Conservation (phyloP, 305 asterid species). For the Lippia alba region DNA sequence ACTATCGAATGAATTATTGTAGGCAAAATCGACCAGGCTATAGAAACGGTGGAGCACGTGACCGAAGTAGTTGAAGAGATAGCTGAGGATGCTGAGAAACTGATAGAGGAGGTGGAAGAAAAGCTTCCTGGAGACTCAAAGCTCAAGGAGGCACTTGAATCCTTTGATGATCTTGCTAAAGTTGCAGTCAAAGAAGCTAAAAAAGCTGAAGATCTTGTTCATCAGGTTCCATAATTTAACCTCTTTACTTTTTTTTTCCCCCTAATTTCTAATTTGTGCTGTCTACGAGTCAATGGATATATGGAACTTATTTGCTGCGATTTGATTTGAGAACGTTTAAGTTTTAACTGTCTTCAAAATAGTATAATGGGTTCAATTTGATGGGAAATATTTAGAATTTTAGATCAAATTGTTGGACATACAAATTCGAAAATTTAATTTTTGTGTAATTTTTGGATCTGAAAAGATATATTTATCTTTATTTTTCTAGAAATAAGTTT, state of each 20-base stretch:
- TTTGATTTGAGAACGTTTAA: too few species aligned
- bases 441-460: too few species aligned
- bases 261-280: too few species aligned
- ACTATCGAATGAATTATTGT: neutral
- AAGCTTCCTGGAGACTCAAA: slow-evolving; percentile 51
- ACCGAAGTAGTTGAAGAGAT: slow-evolving; percentile 51
- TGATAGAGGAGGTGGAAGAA: slow-evolving; percentile 49
- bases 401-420: too few species aligned
- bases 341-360: too few species aligned
- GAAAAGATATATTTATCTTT: too few species aligned
- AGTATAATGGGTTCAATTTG: too few species aligned
- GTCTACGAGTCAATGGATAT: neutral
- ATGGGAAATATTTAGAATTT: too few species aligned
- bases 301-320: neutral
- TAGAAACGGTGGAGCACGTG: slow-evolving; percentile 46
- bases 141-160: slow-evolving; percentile 39
- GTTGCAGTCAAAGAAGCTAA: slow-evolving; percentile 41
- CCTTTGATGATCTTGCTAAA: slow-evolving; percentile 43
- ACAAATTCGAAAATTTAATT: too few species aligned
- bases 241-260: neutral
- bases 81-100: slow-evolving; percentile 49
- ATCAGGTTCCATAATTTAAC: slow-evolving; percentile 36
- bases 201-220: slow-evolving; percentile 43
- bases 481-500: too few species aligned
- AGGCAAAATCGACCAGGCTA: slow-evolving; percentile 43